Conservation (phyloP, 2,329 filamentous ascomycete species). For the Emergomyces pasteurianus region DNA sequence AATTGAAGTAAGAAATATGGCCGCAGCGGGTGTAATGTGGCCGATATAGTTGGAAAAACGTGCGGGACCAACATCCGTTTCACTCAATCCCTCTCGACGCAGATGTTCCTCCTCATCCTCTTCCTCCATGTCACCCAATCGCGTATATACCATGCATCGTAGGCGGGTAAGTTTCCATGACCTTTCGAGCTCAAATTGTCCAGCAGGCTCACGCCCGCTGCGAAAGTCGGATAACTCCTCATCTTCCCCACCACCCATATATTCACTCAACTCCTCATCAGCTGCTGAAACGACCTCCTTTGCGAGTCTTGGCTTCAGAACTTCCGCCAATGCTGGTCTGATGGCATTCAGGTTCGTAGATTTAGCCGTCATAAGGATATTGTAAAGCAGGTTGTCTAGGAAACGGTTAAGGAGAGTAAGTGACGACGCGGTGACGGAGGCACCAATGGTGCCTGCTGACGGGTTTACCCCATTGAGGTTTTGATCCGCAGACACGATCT, state of each 20-base stretch:
- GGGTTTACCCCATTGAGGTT: conserved; percentile 60
- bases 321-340: conserved; percentile 70
- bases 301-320: conserved; percentile 80
- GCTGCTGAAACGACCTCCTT: conserved; percentile 71
- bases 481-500: conserved; percentile 83
- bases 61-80: conserved; percentile 42
- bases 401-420: conserved; percentile 78
- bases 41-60: conserved; percentile 46
- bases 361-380: conserved; percentile 67
- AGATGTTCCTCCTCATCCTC: conserved; percentile 89
- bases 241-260: conserved; percentile 66
- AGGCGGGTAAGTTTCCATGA: conserved; percentile 89
- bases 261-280: conserved; percentile 77
- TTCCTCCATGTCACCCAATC: conserved; percentile 91
- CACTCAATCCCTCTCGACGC: conserved; percentile 61
- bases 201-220: conserved; percentile 37
- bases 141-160: conserved; percentile 96
- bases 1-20: conserved; percentile 91
- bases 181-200: conserved; percentile 78
- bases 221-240: conserved; percentile 54
- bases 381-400: conserved; percentile 85
- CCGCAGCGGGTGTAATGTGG: conserved; percentile 75
- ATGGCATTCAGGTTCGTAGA: conserved; percentile 65
- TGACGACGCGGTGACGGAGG: conserved; percentile 59
- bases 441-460: conserved; percentile 58